A percentile compares a stretch with the other conserved stretches of the same genome.
These are phyloP conservation scores for Mycena sp. DNA, from an alignment of 1,284 basidiomycete species.

Conservation along the genomic window DNA sequence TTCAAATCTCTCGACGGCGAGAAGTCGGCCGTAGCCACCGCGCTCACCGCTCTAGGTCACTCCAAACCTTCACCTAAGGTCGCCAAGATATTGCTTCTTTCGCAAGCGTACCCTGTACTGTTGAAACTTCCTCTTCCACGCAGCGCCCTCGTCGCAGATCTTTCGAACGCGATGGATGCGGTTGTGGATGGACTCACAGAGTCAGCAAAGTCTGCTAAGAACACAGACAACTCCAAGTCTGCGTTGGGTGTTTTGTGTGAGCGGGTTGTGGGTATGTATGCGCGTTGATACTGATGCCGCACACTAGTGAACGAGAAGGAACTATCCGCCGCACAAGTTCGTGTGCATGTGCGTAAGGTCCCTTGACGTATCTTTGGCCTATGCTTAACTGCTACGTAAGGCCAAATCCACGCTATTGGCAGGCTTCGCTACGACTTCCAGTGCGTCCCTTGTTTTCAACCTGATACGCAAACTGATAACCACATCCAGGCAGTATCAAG, in stretches of 20 bases:
- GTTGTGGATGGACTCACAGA: neutral
- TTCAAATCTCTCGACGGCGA: slow-evolving; percentile 21
- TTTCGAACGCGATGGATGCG: slow-evolving; percentile 19
- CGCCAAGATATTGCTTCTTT: slow-evolving; percentile 9
- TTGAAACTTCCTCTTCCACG: slow-evolving; percentile 18
- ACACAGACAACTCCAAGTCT: neutral
- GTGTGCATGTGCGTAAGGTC: slow-evolving; percentile 4
- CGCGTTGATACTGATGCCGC: neutral
- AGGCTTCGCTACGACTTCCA: slow-evolving; percentile 14
- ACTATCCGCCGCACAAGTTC: slow-evolving; percentile 5
- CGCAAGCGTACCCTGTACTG: slow-evolving; percentile 4
- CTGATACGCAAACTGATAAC: neutral
- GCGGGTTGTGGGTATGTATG: neutral
- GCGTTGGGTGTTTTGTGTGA: slow-evolving; percentile 16
- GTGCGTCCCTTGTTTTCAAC: neutral
- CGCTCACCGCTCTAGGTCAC: slow-evolving; percentile 15
- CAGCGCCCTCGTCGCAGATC: slow-evolving; percentile 5
- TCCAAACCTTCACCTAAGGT: slow-evolving; percentile 6
- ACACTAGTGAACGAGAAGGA: slow-evolving; percentile 1
- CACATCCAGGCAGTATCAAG: slow-evolving; percentile 4
- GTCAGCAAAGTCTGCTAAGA: neutral
- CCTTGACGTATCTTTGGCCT: neutral
- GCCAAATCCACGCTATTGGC: slow-evolving; percentile 19
- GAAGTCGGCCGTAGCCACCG: neutral
- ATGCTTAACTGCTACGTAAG: neutral